phyloP scores from a whole-genome alignment of 1,284 basidiomycete genomes.

The Blastosporella zonata region DNA sequence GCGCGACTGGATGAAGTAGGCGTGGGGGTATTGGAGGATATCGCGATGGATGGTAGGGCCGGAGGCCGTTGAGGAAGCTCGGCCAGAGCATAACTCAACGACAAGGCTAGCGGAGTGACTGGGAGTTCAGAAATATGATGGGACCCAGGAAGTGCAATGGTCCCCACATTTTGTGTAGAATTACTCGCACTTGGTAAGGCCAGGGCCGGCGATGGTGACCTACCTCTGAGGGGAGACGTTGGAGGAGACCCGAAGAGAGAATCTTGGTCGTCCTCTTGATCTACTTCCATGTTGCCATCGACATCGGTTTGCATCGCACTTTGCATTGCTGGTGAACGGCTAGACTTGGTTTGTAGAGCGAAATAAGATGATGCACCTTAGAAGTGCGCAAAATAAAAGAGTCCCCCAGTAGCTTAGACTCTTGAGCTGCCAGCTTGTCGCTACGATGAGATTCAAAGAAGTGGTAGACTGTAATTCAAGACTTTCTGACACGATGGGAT shows the following conservation, averaged over 20 bases:
- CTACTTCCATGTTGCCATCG: conserved; percentile 6
- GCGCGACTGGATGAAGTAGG: conserved; percentile 20
- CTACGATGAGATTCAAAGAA: background rate
- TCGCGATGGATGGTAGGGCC: conserved; percentile 23
- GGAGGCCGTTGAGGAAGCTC: conserved; percentile 37
- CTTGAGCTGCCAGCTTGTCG: conserved; percentile 11
- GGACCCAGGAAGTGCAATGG: conserved; percentile 94
- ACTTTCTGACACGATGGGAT: background rate
- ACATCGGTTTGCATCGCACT: conserved; percentile 20
- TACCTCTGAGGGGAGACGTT: conserved; percentile 68
- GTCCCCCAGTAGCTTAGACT: background rate
- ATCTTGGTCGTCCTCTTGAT: conserved; percentile 50
- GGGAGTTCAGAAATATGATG: conserved; percentile 80
- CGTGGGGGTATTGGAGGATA: conserved; percentile 9
- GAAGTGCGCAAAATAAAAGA: conserved; percentile 9
- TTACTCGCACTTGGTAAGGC: conserved; percentile 50
- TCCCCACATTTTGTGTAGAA: conserved; percentile 81
- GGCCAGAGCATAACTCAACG: conserved; percentile 40
- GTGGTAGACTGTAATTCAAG: background rate
- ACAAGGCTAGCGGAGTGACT: conserved; percentile 69
- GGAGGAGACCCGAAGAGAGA: conserved; percentile 82
- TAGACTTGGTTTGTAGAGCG: background rate
- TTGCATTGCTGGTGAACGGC: conserved; percentile 9
- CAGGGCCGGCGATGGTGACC: conserved; percentile 65
- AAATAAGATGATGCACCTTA: conserved; percentile 17